Evolutionary conservation across 1,284 basidiomycete species (phyloP).

Genomic region (Pterulicium gracile): DNA sequence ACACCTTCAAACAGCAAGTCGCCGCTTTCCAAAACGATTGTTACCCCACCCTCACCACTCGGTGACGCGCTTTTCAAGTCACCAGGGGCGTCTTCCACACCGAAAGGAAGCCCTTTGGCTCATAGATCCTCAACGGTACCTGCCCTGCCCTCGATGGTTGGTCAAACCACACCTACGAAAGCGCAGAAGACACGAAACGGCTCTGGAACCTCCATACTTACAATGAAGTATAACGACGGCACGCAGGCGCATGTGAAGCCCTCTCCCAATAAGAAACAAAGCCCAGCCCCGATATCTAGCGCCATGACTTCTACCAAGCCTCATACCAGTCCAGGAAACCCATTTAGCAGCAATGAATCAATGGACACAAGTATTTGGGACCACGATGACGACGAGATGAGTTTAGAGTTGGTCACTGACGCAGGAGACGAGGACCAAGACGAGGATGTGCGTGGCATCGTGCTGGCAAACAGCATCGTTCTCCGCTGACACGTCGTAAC

Average conservation of each 20-base stretch:
- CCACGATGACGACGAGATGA: constrained; percentile 25
- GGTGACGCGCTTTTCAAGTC: background rate
- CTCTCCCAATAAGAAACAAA: background rate
- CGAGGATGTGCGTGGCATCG: constrained; percentile 41
- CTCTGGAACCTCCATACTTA: background rate
- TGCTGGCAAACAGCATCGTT: constrained; percentile 3
- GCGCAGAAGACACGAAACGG: background rate
- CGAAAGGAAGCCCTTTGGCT: background rate
- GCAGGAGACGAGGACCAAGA: constrained; percentile 53
- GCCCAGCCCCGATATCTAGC: background rate
- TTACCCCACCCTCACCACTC: background rate
- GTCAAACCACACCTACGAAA: background rate
- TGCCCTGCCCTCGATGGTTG: background rate
- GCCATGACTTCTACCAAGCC: background rate
- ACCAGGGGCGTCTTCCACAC: background rate
- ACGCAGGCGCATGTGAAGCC: background rate
- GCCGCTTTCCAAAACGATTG: background rate
- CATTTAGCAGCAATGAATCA: background rate
- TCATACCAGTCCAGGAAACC: background rate
- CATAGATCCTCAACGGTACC: background rate
- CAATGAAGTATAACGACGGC: background rate
- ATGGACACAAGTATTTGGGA: background rate
- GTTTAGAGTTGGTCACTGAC: constrained; percentile 62
- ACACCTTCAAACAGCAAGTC: background rate
- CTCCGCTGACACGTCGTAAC: constrained; percentile 9